These are phyloP conservation scores for Pestalotiopsis sp. DNA, from an alignment of 2,329 filamentous ascomycete genomes.

Conservation along the genomic window DNA sequence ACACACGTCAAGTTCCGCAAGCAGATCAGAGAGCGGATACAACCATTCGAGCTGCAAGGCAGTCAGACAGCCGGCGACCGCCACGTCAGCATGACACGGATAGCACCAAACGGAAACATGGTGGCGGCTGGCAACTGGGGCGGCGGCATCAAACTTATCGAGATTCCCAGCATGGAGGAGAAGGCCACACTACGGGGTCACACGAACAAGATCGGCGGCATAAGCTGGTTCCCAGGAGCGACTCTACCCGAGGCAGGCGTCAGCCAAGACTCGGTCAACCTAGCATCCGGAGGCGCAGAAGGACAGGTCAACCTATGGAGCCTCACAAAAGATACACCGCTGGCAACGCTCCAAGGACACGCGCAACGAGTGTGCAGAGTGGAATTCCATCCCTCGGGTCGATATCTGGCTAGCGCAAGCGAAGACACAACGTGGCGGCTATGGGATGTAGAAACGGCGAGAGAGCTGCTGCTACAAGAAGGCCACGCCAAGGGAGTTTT, in stretches of 20 bases:
- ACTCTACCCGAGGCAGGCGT: conserved; percentile 73
- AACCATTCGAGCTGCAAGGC: conserved; percentile 86
- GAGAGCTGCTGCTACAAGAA: conserved; percentile 86
- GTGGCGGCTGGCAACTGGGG: conserved; percentile 93
- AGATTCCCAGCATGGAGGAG: conserved; percentile 80
- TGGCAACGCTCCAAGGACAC: conserved; percentile 83
- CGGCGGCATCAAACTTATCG: conserved; percentile 83
- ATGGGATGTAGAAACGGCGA: conserved; percentile 88
- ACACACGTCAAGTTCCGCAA: conserved; percentile 94
- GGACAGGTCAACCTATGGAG: conserved; percentile 90
- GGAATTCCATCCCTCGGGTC: conserved; percentile 91
- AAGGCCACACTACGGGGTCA: conserved; percentile 80
- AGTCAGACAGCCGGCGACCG: conserved; percentile 91
- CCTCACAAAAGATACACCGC: conserved; percentile 79
- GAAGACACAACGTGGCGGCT: conserved; percentile 96
- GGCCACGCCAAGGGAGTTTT: conserved; percentile 95
- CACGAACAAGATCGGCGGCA: conserved; percentile 83
- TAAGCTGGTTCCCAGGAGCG: conserved; percentile 87
- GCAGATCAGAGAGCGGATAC: conserved; percentile 79
- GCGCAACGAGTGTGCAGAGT: conserved; percentile 85
- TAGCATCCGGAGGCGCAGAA: conserved; percentile 89
- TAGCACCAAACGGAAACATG: conserved; percentile 81
- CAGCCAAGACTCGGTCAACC: conserved; percentile 74
- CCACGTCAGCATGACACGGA: conserved; percentile 87
- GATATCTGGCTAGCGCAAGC: conserved; percentile 88